Evolutionary conservation across 805 yeast genomes (phyloP).

Genomic region (Saturnispora dispora): DNA sequence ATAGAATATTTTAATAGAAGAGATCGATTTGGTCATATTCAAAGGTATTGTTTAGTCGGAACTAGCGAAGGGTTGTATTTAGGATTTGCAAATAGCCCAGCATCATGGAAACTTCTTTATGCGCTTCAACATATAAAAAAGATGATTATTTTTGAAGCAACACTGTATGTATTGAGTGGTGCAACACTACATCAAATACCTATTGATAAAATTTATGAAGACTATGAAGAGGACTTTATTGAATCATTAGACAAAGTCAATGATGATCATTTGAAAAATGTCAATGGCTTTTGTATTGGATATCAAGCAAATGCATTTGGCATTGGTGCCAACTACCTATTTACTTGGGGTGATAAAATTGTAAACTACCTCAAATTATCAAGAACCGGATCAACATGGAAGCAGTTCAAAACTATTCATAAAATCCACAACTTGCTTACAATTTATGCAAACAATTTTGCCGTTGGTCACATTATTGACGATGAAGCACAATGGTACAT

Average conservation of each 20-base stretch:
- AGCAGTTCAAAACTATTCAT: constrained; percentile 22
- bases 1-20: constrained; percentile 10
- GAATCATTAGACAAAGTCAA: constrained; percentile 30
- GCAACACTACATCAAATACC: constrained; percentile 48
- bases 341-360: constrained; percentile 49
- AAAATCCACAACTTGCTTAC: constrained; percentile 19
- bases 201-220: constrained; percentile 51
- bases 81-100: constrained; percentile 31
- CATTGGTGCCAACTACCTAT: constrained; percentile 21
- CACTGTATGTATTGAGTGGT: constrained; percentile 51
- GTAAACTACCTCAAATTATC: constrained; percentile 27
- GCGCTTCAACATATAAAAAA: constrained; percentile 45
- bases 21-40: background rate
- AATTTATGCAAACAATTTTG: constrained; percentile 23
- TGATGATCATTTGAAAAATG: constrained; percentile 30
- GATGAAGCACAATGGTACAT: constrained; percentile 23
- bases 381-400: constrained; percentile 19
- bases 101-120: constrained; percentile 52
- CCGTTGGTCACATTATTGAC: constrained; percentile 21
- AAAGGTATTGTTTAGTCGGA: constrained; percentile 45
- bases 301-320: constrained; percentile 54
- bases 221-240: constrained; percentile 36
- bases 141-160: constrained; percentile 49
- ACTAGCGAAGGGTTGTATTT: constrained; percentile 56
- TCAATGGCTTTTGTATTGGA: constrained; percentile 58